Base-by-base conservation (phyloP, 2,329 filamentous ascomycete genomes). In the Diaporthe capsici region DNA sequence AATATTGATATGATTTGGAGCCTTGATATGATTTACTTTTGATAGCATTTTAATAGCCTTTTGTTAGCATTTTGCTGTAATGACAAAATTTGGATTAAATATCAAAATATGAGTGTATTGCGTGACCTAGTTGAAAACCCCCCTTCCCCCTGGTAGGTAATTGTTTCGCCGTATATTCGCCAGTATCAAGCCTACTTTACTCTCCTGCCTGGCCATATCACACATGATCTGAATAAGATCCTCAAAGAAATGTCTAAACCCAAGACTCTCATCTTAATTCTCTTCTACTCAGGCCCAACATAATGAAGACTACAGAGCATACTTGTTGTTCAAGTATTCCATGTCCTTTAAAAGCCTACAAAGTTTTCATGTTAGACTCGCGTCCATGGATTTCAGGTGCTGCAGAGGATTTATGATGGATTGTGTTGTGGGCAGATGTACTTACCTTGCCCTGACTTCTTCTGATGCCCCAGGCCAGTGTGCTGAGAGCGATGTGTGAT, bases 311-410 rank as follows among this genome's bases (percentile, higher is more conserved):
- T 61, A 61, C 22, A 20, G 1, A 31, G 78, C 77, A 15, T 77
- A 79, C n/a, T 78, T 78, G 28, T 77, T 71, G 74, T 75, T 77
- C 2, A 79, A 76, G 51, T 77, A 79, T 9, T 76, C 75, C 77
- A 79, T 78, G 31, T 79, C 72, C 42, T 78, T 77, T 22, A 78
- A 76, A 2, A 76, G 74, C 4, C 77, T 78, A 6, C 10, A 25
- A 3, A 47, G 7, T 9, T 4, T 39, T 12, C 10, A 2, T 2
- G 2, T 42, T 13, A 61, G 58, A 25, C 22, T 25, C 7, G 2
- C 31, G n/a, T 39, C 12, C 25, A 31, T 8, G n/a, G 4, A 8
- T 9, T 8, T 13, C 37, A 39, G 12, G 37, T 39, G 37, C 37
- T 20, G 17, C 17, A 9, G 20, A 22, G 20, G 17, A 22, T 2